Evolutionary conservation across 345 rosid genomes (phyloP), one percentile per base, ranked within the genome.

Genomic region (Populus davidiana): DNA sequence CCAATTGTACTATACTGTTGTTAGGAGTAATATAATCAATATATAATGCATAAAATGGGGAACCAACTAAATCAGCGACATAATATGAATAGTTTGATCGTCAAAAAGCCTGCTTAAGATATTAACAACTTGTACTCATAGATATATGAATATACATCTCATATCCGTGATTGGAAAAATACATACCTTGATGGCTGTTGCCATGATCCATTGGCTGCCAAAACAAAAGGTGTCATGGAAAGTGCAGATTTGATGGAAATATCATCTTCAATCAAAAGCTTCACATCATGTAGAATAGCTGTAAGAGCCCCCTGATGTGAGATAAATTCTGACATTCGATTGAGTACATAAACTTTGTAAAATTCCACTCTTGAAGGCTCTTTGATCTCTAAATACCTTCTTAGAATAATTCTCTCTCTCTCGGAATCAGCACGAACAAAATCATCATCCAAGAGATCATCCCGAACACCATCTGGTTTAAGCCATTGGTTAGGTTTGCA

Each of bases 381-480:
- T 84, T 80, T 83, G 71, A 94, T 86, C 62, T 82, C 83, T 69
- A 94, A 85, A 86, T 88, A 92, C 81, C 79, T 90, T 81, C 72
- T 78, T 81, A 92, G 81, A 83, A 94, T 90, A 76, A 83, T 79
- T 88, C 82, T 87, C 75, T 92, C 98, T 78, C 91, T 92, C 85
- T 92, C 97, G 61, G 98, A 90, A 77, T 94, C 98, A 75, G 89
- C 72, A 49, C 97, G 94, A 38, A 94, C 82, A 86, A 94, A 94
- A 83, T 90, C 88, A 85, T 94, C 96, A 89, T 80, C 86, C 83
- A 94, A 78, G 65, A 94, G 91, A 83, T 90, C 91, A 80, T 91
- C 98, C 78, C 85, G 84, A 76, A 92, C 83, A 76, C 91, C 90
- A 71, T 83, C 84, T 77, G 98, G 98, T 85, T 89, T 93, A 77